Conservation (phyloP, 1,139 yeast species). For the Taiozyma sp. region DNA sequence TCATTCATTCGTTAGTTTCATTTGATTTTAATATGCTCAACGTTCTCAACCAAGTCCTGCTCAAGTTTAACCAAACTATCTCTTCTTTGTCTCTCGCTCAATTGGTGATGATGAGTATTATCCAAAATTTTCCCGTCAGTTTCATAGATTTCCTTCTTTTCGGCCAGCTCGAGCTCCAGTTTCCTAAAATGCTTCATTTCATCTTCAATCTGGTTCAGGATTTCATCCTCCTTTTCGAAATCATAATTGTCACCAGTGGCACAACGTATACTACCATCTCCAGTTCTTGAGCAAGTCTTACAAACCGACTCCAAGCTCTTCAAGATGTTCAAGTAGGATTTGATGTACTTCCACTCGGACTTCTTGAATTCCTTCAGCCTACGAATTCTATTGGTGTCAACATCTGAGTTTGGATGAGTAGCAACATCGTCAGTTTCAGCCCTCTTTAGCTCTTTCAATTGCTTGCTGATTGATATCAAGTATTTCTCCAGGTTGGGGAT, state of each 20-base stretch:
- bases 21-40: not conserved
- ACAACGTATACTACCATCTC: not conserved
- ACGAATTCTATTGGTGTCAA: slow-evolving; percentile 2
- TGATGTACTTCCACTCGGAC: slow-evolving; percentile 6
- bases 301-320: slow-evolving; percentile 8
- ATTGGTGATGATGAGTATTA: not conserved
- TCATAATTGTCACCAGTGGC: slow-evolving; percentile 4
- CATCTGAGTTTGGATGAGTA: not conserved
- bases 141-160: slow-evolving; percentile 6
- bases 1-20: not conserved
- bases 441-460: not conserved
- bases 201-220: slow-evolving; percentile 9
- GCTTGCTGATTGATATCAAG: not conserved
- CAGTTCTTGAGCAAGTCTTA: slow-evolving; percentile 5
- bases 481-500: slow-evolving; percentile 10
- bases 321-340: slow-evolving; percentile 6
- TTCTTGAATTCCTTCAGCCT: slow-evolving; percentile 2
- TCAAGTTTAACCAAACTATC: slow-evolving; percentile 6
- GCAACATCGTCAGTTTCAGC: not conserved
- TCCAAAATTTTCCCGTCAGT: slow-evolving; percentile 5
- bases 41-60: slow-evolving; percentile 5
- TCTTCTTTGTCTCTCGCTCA: slow-evolving; percentile 1
- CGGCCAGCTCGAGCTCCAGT: slow-evolving; percentile 4
- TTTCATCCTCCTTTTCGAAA: slow-evolving; percentile 15
- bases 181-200: slow-evolving; percentile 7